Percentiles rank a stretch among this genome's conserved stretches.
Conservation (phyloP, 2,329 filamentous ascomycete genomes). For the Xylaria sp. region DNA sequence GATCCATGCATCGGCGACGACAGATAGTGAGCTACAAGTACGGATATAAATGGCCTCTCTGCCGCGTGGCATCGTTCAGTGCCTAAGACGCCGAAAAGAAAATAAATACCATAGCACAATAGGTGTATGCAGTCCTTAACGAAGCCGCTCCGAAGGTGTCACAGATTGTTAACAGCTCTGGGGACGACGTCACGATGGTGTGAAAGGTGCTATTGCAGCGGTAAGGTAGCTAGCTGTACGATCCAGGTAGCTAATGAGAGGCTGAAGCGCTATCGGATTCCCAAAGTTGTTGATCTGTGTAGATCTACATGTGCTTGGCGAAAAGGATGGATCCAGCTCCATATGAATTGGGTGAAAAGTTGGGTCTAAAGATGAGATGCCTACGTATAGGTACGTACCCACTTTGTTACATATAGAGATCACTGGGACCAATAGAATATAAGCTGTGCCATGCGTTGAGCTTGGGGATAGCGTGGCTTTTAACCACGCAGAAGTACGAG, state of each 20-base stretch:
- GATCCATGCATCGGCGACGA: constrained; percentile 8
- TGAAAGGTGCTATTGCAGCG: not conserved
- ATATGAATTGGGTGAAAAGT: not conserved
- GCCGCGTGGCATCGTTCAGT: not conserved
- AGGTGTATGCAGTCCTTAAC: not conserved
- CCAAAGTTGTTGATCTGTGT: not conserved
- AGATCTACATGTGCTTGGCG: not conserved
- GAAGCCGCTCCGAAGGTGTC: not conserved
- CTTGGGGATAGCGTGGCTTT: not conserved
- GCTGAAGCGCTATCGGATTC: not conserved
- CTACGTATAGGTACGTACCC: not conserved
- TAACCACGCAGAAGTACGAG: not conserved
- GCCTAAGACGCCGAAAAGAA: not conserved
- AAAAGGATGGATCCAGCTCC: not conserved
- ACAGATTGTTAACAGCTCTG: not conserved
- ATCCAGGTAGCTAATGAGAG: not conserved
- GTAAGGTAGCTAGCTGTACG: not conserved
- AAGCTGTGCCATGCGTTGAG: not conserved
- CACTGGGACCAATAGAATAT: constrained; percentile 17
- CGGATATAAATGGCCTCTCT: not conserved
- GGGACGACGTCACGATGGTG: not conserved
- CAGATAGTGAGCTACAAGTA: not conserved
- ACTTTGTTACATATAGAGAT: not conserved
- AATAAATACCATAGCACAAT: not conserved
- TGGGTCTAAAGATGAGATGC: not conserved